A percentile compares a stretch with the other conserved stretches of the same genome.
These are phyloP conservation scores for Schizochytrium sp. DNA, from an alignment of 108 stramenopile species.

Conservation along the genomic window DNA sequence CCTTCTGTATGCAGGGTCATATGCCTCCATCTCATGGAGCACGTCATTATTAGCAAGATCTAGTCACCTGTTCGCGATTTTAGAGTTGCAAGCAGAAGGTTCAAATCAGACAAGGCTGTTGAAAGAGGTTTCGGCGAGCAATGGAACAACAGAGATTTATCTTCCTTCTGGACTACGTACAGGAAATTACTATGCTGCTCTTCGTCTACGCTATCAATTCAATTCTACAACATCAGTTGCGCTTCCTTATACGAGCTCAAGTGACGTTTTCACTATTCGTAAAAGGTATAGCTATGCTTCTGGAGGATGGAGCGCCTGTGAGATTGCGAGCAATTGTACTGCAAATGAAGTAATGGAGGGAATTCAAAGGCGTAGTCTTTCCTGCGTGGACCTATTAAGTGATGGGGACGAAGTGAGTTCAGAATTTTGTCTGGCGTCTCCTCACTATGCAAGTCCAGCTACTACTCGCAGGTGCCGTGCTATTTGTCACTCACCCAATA, in stretches of 20 bases:
- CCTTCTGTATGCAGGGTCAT: background rate
- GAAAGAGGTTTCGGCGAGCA: too few relatives aligned
- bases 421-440: too few relatives aligned
- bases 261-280: background rate
- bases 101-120: too few relatives aligned
- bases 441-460: too few relatives aligned
- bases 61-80: too few relatives aligned
- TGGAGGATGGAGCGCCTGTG: background rate
- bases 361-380: background rate
- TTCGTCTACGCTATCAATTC: background rate
- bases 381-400: background rate
- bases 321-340: background rate
- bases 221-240: background rate
- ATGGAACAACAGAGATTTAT: too few relatives aligned
- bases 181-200: too few relatives aligned
- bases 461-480: too few relatives aligned
- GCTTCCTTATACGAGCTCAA: background rate
- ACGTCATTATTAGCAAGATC: background rate
- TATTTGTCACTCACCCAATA: too few relatives aligned
- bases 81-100: too few relatives aligned
- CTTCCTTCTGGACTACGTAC: too few relatives aligned
- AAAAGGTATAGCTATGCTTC: background rate
- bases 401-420: background rate
- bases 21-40: background rate
- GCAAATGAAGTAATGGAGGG: background rate